A percentile compares a stretch with the other conserved stretches of the same genome.
Evolutionary conservation across 2,329 filamentous ascomycete species (phyloP).

Genomic region (Lecanicillium sp.): DNA sequence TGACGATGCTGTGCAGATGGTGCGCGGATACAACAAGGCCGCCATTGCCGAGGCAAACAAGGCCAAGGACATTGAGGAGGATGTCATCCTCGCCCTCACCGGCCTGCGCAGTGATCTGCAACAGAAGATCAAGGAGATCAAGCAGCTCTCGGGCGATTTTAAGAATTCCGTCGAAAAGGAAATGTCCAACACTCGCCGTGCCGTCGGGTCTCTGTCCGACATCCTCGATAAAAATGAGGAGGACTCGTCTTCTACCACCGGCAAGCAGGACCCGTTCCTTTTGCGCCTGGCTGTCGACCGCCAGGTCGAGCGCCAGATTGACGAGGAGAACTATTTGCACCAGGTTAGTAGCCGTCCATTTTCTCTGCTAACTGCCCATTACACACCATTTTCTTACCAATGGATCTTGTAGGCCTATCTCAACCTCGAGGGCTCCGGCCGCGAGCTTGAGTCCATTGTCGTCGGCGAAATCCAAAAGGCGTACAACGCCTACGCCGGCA

Average conservation of each 20-base stretch:
- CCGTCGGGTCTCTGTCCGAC: constrained; percentile 75
- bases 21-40: constrained; percentile 76
- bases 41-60: constrained; percentile 77
- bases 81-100: constrained; percentile 81
- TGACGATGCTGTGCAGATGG: constrained; percentile 73
- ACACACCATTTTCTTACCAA: constrained; percentile 10
- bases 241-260: constrained; percentile 63
- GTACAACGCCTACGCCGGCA: constrained; percentile 87
- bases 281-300: constrained; percentile 79
- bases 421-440: constrained; percentile 87
- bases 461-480: constrained; percentile 97
- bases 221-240: constrained; percentile 70
- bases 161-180: constrained; percentile 96
- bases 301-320: constrained; percentile 84
- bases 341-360: constrained; percentile 50
- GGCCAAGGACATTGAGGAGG: constrained; percentile 81
- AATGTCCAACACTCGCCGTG: constrained; percentile 74
- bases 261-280: constrained; percentile 89
- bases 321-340: constrained; percentile 96
- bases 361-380: neutral
- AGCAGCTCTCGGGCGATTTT: constrained; percentile 86
- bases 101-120: constrained; percentile 81
- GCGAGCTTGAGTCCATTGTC: constrained; percentile 92
- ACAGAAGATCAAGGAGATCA: constrained; percentile 98
- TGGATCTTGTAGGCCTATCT: constrained; percentile 63